These are phyloP conservation scores for Russula griseocarnosa DNA, from an alignment of 768 basidiomycete genomes.

Conservation along the genomic window DNA sequence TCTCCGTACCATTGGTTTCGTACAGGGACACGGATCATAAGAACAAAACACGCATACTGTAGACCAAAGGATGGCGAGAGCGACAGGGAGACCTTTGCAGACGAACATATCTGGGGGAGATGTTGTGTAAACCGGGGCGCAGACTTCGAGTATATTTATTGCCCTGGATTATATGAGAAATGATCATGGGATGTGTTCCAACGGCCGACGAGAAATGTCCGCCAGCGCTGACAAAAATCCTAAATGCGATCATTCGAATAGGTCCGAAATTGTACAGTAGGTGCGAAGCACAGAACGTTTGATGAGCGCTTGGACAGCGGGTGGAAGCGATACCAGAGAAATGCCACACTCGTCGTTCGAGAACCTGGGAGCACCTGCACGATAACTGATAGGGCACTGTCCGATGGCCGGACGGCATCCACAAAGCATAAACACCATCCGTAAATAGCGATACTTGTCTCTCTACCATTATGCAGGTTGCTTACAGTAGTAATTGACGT, in stretches of 20 bases:
- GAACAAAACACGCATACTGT: not conserved
- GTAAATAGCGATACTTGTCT: too few relatives aligned
- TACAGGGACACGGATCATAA: slow-evolving; percentile 4
- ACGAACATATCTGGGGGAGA: not conserved
- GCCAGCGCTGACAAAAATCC: too few relatives aligned
- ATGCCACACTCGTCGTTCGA: not conserved
- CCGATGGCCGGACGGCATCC: not conserved
- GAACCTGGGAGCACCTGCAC: not conserved
- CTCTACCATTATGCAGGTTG: too few relatives aligned
- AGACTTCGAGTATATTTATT: not conserved
- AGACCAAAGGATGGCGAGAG: not conserved
- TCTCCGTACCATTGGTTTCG: slow-evolving; percentile 27
- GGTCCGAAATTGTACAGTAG: not conserved
- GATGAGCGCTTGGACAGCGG: not conserved
- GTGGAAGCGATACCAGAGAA: not conserved
- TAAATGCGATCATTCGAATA: not conserved
- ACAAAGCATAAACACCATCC: slow-evolving; percentile 29
- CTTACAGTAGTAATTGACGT: too few relatives aligned
- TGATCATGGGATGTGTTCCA: too few relatives aligned
- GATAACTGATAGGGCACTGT: not conserved
- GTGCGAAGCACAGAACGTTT: not conserved
- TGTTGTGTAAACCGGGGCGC: not conserved
- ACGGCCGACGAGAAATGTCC: too few relatives aligned
- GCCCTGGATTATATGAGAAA: not conserved
- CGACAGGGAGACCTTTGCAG: not conserved